Evolutionary conservation across 2,329 filamentous ascomycete genomes (phyloP).

Genomic region (Fusarium sp.): DNA sequence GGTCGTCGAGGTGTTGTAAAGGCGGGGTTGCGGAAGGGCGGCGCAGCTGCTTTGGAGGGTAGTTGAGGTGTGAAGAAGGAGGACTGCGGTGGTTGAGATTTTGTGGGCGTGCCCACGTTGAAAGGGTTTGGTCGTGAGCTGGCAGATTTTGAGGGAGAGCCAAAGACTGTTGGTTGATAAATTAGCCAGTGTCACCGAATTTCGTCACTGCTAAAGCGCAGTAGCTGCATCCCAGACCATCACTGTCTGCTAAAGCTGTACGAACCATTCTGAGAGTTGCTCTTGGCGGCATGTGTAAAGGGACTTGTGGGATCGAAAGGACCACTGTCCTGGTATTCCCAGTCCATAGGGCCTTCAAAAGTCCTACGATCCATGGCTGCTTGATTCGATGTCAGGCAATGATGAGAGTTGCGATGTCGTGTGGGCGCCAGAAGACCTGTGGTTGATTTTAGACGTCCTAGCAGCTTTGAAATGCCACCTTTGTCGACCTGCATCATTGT

Average conservation of each 20-base stretch:
- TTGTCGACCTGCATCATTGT: constrained; percentile 36
- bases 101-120: constrained; percentile 58
- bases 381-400: constrained; percentile 19
- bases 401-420: constrained; percentile 24
- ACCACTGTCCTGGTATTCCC: constrained; percentile 73
- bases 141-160: constrained; percentile 55
- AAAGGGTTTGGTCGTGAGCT: constrained; percentile 55
- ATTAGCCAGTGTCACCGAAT: constrained; percentile 38
- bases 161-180: constrained; percentile 51
- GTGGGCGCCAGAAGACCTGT: constrained; percentile 10
- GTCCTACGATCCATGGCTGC: constrained; percentile 68
- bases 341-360: constrained; percentile 76
- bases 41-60: constrained; percentile 60
- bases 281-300: constrained; percentile 69
- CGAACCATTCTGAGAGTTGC: constrained; percentile 60
- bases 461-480: constrained; percentile 27
- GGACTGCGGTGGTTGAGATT: constrained; percentile 60
- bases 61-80: constrained; percentile 64
- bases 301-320: constrained; percentile 75
- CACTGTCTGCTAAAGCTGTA: constrained; percentile 17
- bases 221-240: neutral
- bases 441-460: constrained; percentile 10
- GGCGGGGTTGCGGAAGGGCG: constrained; percentile 74
- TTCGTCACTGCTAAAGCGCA: neutral
- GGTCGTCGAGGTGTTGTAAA: constrained; percentile 76